Base-by-base conservation (phyloP, 2,329 filamentous ascomycete genomes). In the Graphiopsis chlorocephala region DNA sequence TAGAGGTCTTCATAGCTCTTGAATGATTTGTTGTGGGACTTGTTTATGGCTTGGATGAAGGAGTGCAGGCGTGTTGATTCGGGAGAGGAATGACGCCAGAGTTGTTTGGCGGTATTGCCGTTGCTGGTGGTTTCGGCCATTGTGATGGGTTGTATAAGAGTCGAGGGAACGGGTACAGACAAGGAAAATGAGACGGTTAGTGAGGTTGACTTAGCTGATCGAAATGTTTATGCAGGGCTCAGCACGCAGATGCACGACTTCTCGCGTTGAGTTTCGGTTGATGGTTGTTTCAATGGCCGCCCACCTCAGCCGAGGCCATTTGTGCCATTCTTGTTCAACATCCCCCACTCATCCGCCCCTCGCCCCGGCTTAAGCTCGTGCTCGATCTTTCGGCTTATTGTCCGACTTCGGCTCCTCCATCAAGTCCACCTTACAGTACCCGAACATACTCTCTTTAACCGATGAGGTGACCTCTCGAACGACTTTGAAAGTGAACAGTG, bases 1-100 rank as follows among this genome's bases (percentile, higher is more conserved):
- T 94, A 90, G 10, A 98, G 84, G n/a, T 86, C 86, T 23, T 88
- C 79, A 73, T 97, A 97, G 67, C 83, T 86, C 20, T 82, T 75
- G 55, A 95, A 81, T 25, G 81, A 75, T 64, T 92, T 77, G 12
- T 80, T 78, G 73, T 93, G 85, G 71, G 89, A 90, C 67, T 84
- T 75, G 77, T 90, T 92, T 68, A 96, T 82, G 61, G 82, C 81
- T 70, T 88, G 81, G 69, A 83, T 75, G 68, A 83, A 83, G 26
- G 76, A 74, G 74, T 76, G 80, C 72, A 83, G 80, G 4, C 74
- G 73, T 8, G 81, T 82, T 50, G 73, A 73, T 65, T 78, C 70
- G 11, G 81, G 80, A 47, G 77, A 66, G 1, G 78, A 68, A 70
- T 83, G 76, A 42, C 67, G 63, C 76, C 76, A 78, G 33, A 78